These are phyloP conservation scores for Lenzites betulinus DNA, from an alignment of 768 basidiomycete genomes.

Conservation along the genomic window DNA sequence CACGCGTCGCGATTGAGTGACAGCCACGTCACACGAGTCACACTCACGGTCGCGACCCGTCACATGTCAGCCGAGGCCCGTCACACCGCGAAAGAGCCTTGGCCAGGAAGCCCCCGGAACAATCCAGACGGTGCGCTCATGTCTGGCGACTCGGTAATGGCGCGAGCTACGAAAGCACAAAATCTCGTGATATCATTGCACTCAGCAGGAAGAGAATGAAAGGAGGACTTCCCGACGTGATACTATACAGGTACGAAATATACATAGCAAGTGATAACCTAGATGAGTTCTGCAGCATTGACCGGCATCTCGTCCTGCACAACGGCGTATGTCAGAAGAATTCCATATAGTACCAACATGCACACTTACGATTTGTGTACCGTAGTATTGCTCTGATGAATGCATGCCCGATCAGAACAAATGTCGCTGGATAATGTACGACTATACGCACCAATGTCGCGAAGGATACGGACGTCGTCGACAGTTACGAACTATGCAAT, in stretches of 20 bases:
- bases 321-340: background rate
- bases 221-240: constrained; percentile 20
- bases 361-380: constrained; percentile 80
- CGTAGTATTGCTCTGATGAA: constrained; percentile 87
- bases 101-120: background rate
- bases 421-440: background rate
- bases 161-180: constrained; percentile 5
- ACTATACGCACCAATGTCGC: constrained; percentile 81
- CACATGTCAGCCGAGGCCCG: background rate
- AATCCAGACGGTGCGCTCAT: background rate
- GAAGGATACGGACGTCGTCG: constrained; percentile 94
- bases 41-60: constrained; percentile 7
- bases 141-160: background rate
- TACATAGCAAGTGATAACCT: constrained; percentile 27
- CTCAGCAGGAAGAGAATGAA: constrained; percentile 11
- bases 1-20: constrained; percentile 18
- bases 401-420: background rate
- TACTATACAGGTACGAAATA: constrained; percentile 22
- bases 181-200: constrained; percentile 19
- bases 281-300: constrained; percentile 96
- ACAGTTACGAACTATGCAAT: constrained; percentile 80
- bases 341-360: constrained; percentile 24
- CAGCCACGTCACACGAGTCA: constrained; percentile 5
- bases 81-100: background rate
- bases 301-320: constrained; percentile 96